A percentile compares a stretch with the other conserved stretches of the same genome.
Evolutionary conservation across 495 filamentous ascomycete species (phyloP).

Genomic region (Aspergillus baeticus): DNA sequence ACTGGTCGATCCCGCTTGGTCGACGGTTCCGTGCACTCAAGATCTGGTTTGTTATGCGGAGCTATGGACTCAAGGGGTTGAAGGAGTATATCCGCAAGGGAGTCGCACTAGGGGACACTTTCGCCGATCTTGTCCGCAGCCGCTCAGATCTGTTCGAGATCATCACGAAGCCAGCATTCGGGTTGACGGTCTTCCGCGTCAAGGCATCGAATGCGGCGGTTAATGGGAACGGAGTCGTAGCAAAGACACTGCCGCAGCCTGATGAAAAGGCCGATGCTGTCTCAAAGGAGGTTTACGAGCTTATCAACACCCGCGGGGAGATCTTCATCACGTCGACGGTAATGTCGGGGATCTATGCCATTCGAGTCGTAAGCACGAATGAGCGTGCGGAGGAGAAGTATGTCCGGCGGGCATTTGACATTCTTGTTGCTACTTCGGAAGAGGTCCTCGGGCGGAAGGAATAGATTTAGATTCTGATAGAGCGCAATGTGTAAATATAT

Average conservation of each 20-base stretch:
- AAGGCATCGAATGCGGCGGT: conserved; percentile 23
- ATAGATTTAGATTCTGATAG: conserved; percentile 1
- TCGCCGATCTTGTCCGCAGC: conserved; percentile 55
- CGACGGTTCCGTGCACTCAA: conserved; percentile 90
- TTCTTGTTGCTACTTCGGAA: conserved; percentile 68
- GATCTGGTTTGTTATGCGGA: conserved; percentile 94
- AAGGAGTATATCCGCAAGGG: conserved; percentile 68
- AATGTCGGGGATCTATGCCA: conserved; percentile 73
- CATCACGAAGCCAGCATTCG: conserved; percentile 72
- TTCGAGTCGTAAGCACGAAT: conserved; percentile 77
- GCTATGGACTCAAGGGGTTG: conserved; percentile 79
- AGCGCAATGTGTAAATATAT: background rate
- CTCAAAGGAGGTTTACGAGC: conserved; percentile 77
- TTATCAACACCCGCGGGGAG: conserved; percentile 70
- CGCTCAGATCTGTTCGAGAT: conserved; percentile 77
- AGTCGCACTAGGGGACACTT: conserved; percentile 66
- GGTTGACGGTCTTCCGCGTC: conserved; percentile 71
- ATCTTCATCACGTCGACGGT: conserved; percentile 83
- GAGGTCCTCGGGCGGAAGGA: conserved; percentile 31
- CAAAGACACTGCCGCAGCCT: conserved; percentile 29
- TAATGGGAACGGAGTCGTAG: conserved; percentile 21
- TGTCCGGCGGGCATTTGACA: conserved; percentile 72
- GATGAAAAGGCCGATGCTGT: conserved; percentile 59
- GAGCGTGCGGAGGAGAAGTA: conserved; percentile 68
- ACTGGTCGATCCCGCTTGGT: conserved; percentile 97